A percentile compares a stretch with the other conserved stretches of the same genome.
Conservation (phyloP, 192 early-diverging fungal species). For the Backusella australiensis region DNA sequence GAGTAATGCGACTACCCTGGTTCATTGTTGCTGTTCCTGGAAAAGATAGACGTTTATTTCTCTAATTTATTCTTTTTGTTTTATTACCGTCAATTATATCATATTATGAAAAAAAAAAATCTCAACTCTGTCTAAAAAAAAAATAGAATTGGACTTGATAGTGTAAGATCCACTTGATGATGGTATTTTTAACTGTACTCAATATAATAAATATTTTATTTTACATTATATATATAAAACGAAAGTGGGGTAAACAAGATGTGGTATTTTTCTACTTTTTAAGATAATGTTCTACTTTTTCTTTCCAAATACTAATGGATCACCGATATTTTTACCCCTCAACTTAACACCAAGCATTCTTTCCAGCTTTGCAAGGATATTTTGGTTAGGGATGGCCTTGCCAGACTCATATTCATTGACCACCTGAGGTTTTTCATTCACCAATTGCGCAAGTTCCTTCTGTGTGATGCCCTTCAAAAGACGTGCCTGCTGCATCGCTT, state of each 20-base stretch:
- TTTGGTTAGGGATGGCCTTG: constrained; percentile 84
- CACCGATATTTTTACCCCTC: constrained; percentile 70
- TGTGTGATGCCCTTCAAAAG: constrained; percentile 75
- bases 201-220: not conserved
- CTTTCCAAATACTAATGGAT: constrained; percentile 47
- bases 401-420: constrained; percentile 85
- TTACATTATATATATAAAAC: not conserved
- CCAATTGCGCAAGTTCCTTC: constrained; percentile 82
- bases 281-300: constrained; percentile 28
- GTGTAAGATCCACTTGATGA: no score
- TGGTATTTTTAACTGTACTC: not conserved
- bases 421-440: constrained; percentile 90
- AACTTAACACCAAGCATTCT: constrained; percentile 83
- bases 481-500: constrained; percentile 81
- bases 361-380: constrained; percentile 87
- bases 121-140: no score
- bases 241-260: not conserved
- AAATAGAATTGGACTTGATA: no score
- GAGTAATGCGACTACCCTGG: not conserved
- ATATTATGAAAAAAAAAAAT: no score
- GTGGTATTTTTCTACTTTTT: not conserved
- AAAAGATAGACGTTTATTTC: not conserved
- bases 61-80: not conserved
- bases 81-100: no score
- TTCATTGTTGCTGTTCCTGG: not conserved